A percentile compares a stretch with the other conserved stretches of the same genome.
Evolutionary conservation across 345 rosid species (phyloP).

Genomic region (Gynandropsis gynandra): DNA sequence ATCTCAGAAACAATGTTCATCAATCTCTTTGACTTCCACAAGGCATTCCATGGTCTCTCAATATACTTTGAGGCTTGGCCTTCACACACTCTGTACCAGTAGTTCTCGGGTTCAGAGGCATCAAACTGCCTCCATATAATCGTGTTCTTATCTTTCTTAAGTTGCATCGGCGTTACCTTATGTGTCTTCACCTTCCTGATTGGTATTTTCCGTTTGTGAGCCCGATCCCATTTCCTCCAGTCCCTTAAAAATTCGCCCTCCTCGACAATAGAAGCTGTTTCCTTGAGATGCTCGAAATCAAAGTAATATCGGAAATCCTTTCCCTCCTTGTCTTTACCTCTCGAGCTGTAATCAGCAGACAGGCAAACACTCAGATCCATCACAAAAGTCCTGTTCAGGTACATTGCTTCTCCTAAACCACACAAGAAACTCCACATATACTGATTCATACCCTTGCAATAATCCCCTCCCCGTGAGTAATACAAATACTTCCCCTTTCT

Average conservation of each 20-base stretch:
- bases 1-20: conserved; percentile 85
- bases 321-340: conserved; percentile 70
- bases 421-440: conserved; percentile 92
- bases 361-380: conserved; percentile 85
- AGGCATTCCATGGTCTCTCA: conserved; percentile 73
- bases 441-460: conserved; percentile 96
- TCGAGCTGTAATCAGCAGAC: conserved; percentile 50
- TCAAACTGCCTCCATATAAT: conserved; percentile 88
- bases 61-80: conserved; percentile 67
- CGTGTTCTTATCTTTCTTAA: conserved; percentile 69
- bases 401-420: conserved; percentile 93
- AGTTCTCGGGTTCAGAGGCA: conserved; percentile 76
- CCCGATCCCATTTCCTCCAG: conserved; percentile 82
- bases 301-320: conserved; percentile 84
- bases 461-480: conserved; percentile 85
- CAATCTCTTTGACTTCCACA: conserved; percentile 92
- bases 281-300: conserved; percentile 90
- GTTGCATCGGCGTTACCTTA: conserved; percentile 61
- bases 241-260: conserved; percentile 68
- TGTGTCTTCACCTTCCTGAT: conserved; percentile 61
- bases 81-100: conserved; percentile 93
- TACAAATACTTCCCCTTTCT: conserved; percentile 78
- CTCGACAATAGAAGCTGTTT: conserved; percentile 64
- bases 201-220: conserved; percentile 64
- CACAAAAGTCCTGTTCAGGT: conserved; percentile 81